Evolutionary conservation across 2,329 filamentous ascomycete genomes (phyloP).

Genomic region (Colletotrichum higginsianum): DNA sequence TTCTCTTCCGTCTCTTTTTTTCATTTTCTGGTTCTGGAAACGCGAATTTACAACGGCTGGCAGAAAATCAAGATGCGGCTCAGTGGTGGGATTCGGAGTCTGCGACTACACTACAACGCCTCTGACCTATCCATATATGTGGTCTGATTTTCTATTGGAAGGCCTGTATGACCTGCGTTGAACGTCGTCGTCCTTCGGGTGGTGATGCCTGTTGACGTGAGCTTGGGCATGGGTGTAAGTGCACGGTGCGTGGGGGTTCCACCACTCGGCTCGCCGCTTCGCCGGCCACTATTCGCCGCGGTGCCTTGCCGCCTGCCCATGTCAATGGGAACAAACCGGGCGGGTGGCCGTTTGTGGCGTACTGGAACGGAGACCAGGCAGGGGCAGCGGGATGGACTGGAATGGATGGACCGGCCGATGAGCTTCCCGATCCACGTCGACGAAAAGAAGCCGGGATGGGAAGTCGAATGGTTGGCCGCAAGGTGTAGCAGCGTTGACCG

Average conservation of each 20-base stretch:
- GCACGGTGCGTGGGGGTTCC: constrained; percentile 35
- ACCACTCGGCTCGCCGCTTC: constrained; percentile 8
- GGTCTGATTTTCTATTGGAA: constrained; percentile 4
- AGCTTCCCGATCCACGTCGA: constrained; percentile 30
- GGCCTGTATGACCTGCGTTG: background rate
- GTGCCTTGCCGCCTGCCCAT: constrained; percentile 12
- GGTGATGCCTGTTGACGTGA: background rate
- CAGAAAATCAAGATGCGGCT: constrained; percentile 33
- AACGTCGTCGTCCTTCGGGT: background rate
- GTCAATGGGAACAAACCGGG: constrained; percentile 17
- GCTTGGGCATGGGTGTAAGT: background rate
- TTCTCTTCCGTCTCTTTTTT: too few relatives aligned
- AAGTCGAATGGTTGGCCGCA: constrained; percentile 12
- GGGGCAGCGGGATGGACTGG: background rate
- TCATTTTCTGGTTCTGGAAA: background rate
- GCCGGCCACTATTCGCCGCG: background rate
- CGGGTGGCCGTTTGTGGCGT: background rate
- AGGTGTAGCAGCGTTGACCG: constrained; percentile 5
- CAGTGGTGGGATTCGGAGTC: constrained; percentile 17
- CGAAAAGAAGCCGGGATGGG: constrained; percentile 41
- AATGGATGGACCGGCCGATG: constrained; percentile 12
- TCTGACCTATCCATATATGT: background rate
- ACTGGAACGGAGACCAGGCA: constrained; percentile 2
- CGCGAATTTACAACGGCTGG: constrained; percentile 16
- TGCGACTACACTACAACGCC: background rate